A percentile compares a stretch with the other conserved stretches of the same genome.
Evolutionary conservation across 2,329 filamentous ascomycete genomes (phyloP).

Genomic region (Aspergillus aculeatinus): DNA sequence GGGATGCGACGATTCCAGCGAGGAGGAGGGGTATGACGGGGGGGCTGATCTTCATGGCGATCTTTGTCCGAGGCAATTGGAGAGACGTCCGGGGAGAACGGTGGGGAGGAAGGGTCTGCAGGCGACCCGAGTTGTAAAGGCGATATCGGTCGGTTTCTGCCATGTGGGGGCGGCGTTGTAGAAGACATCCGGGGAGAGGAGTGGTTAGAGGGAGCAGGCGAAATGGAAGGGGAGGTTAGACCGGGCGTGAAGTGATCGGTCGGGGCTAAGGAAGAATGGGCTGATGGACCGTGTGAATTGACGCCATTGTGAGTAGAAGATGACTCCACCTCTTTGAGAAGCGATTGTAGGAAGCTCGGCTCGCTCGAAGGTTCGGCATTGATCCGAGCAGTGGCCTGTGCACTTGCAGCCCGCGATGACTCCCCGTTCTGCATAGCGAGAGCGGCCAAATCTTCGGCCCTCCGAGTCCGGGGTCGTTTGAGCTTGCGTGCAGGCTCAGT

Average conservation of each 20-base stretch:
- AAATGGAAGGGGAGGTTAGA: constrained; percentile 44
- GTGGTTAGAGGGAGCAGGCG: constrained; percentile 40
- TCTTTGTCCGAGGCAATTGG: constrained; percentile 56
- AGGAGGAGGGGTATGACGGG: constrained; percentile 12
- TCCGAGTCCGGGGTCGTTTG: constrained; percentile 80
- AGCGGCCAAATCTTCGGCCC: constrained; percentile 56
- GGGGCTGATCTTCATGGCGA: constrained; percentile 11
- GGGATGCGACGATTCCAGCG: constrained; percentile 28
- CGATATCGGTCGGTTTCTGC: constrained; percentile 35
- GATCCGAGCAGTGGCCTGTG: constrained; percentile 33
- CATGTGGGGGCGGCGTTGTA: constrained; percentile 39
- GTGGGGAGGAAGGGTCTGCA: constrained; percentile 30
- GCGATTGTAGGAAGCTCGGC: constrained; percentile 80
- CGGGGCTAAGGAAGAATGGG: constrained; percentile 36
- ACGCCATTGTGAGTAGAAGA: constrained; percentile 36
- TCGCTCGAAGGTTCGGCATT: constrained; percentile 47
- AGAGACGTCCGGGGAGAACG: constrained; percentile 71
- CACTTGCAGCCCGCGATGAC: constrained; percentile 37
- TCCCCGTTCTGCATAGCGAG: constrained; percentile 44
- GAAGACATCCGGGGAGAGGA: constrained; percentile 42
- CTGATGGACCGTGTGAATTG: constrained; percentile 33
- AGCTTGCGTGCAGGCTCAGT: constrained; percentile 75
- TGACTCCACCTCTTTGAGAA: constrained; percentile 82
- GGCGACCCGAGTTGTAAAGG: constrained; percentile 38
- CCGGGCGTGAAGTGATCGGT: constrained; percentile 40